Evolutionary conservation across 495 filamentous ascomycete genomes (phyloP), one percentile per base, ranked within the genome.

Genomic region (Penicillium roqueforti): DNA sequence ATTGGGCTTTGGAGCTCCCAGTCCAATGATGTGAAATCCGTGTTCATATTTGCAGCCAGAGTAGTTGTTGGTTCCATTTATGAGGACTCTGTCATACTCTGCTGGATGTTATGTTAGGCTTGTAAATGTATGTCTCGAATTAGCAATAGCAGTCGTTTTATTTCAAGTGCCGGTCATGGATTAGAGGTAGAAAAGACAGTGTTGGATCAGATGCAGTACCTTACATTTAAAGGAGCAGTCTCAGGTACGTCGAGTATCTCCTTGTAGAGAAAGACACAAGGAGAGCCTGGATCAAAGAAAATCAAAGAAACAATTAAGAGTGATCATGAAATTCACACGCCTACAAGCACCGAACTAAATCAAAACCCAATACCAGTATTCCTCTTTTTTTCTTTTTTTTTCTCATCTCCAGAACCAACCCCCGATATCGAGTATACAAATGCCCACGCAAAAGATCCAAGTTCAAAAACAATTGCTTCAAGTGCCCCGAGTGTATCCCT

Each of bases 401-500:
- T 36, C 16, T 36, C 32, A 36, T 16, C 2, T n/a, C n/a, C 31
- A 34, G 31, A 34, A 34, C 5, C 1, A 34, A n/a, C 31, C 28
- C 32, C 28, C 14, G 8, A 16, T 16, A n/a, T 36, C 32, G 6
- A 36, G n/a, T 34, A 7, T n/a, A 34, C 32, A 34, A 34, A 7
- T n/a, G 1, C 5, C 6, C 13, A 34, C n/a, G n/a, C n/a, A n/a
- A n/a, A n/a, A n/a, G n/a, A n/a, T n/a, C n/a, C n/a, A n/a, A n/a
- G n/a, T n/a, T n/a, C n/a, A n/a, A n/a, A n/a, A n/a, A n/a, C n/a
- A n/a, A n/a, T n/a, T n/a, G n/a, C 7, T 43, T 10, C 39, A 39
- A 26, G 14, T 29, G 8, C 42, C 69, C 23, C 63, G 55, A 19
- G 67, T 76, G 66, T 77, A 83, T 51, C 70, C 79, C 52, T 82